Percentiles rank a stretch among this genome's conserved stretches.
phyloP scores from a whole-genome alignment of 1,284 basidiomycete genomes.

The Sanguinoderma infundibulare region DNA sequence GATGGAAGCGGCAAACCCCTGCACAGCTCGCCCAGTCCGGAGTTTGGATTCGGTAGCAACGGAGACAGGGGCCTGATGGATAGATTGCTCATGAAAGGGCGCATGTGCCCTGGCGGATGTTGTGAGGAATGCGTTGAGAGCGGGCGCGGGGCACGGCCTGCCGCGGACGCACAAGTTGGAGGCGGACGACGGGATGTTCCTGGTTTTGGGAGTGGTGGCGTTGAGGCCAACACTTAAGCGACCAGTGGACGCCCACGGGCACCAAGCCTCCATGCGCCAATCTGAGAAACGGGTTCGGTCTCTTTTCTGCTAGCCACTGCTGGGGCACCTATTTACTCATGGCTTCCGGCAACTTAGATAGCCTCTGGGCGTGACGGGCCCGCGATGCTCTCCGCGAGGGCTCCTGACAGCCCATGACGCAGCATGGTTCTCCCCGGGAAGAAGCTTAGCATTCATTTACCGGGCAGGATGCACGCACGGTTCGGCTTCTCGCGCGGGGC shows the following conservation, averaged over 20 bases:
- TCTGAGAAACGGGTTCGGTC: constrained; percentile 18
- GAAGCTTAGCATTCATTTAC: constrained; percentile 18
- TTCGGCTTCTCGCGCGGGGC: constrained; percentile 10
- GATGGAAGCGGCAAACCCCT: constrained; percentile 15
- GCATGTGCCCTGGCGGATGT: neutral
- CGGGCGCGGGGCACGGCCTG: neutral
- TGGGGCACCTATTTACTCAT: constrained; percentile 10
- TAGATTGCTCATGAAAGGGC: constrained; percentile 2
- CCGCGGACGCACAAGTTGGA: neutral
- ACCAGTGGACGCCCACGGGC: constrained; percentile 13
- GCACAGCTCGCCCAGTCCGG: constrained; percentile 15
- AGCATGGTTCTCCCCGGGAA: constrained; percentile 18
- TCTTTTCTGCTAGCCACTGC: constrained; percentile 13
- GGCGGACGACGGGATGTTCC: constrained; percentile 5
- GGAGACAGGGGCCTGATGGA: constrained; percentile 22
- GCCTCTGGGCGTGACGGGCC: constrained; percentile 9
- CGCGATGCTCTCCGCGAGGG: constrained; percentile 7
- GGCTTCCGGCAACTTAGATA: constrained; percentile 24
- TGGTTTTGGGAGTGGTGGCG: constrained; percentile 16
- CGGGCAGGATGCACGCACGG: constrained; percentile 9
- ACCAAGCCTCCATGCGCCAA: constrained; percentile 12
- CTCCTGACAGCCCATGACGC: constrained; percentile 15
- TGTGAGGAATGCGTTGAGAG: neutral
- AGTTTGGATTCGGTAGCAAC: constrained; percentile 21
- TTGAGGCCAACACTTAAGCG: constrained; percentile 11